Evolutionary conservation across 169 alveolate genomes (phyloP).

Genomic region (Plasmodium sp.): DNA sequence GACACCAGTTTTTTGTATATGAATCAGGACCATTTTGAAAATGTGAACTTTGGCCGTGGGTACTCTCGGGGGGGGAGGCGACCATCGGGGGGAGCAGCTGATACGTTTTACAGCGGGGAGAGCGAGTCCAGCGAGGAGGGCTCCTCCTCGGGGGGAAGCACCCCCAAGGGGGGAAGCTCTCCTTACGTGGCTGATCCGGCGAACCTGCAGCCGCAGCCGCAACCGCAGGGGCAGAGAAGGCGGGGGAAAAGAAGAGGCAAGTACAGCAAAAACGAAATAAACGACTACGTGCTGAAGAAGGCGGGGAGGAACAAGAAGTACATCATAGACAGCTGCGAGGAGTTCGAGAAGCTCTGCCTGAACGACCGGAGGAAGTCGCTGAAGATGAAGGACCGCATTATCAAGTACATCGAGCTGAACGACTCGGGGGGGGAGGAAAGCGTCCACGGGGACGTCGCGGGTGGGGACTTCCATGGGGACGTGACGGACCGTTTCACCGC

Average conservation of each 20-base stretch:
- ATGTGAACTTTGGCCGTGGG: neutral
- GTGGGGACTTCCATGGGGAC: too few relatives aligned
- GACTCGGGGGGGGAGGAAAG: neutral
- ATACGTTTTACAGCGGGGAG: neutral
- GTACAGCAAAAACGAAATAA: conserved; percentile 2
- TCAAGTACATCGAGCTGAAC: conserved; percentile 47
- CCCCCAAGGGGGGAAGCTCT: neutral
- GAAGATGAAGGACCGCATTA: conserved; percentile 40
- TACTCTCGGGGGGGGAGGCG: neutral
- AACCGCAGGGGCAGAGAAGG: neutral
- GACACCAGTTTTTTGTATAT: conserved; percentile 46
- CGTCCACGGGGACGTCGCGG: neutral
- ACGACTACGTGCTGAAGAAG: conserved; percentile 2
- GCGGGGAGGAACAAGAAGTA: conserved; percentile 9
- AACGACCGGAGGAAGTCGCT: conserved; percentile 13
- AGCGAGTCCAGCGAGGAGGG: neutral
- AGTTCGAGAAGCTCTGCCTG: conserved; percentile 20
- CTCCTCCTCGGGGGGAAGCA: neutral
- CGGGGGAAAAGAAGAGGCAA: neutral
- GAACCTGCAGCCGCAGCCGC: neutral
- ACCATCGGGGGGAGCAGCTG: neutral
- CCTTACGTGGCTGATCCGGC: neutral
- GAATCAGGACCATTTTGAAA: neutral
- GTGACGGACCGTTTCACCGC: too few relatives aligned
- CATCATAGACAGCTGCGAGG: conserved; percentile 45